Conservation (phyloP, 768 basidiomycete species). For the Coprinellus micaceus region DNA sequence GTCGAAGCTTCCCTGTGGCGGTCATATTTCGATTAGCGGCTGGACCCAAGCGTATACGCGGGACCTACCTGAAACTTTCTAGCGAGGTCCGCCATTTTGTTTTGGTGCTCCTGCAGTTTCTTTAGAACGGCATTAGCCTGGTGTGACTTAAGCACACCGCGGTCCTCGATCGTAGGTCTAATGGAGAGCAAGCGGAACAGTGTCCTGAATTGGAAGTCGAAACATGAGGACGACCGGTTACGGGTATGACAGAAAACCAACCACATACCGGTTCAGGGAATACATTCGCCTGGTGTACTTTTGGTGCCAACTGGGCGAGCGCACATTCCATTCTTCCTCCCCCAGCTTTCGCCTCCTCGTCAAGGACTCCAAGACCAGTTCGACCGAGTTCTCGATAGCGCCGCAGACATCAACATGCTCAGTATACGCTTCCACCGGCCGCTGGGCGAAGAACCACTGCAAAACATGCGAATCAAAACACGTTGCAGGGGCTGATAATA, state of each 20-base stretch:
- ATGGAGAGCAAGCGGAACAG: conserved; percentile 27
- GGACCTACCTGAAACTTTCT: conserved; percentile 30
- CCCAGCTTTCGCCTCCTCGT: conserved; percentile 23
- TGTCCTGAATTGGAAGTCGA: conserved; percentile 19
- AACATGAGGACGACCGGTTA: neutral
- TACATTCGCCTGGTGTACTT: conserved; percentile 29
- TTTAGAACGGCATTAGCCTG: conserved; percentile 25
- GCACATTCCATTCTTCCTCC: conserved; percentile 31
- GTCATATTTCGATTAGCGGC: neutral
- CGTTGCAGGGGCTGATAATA: neutral
- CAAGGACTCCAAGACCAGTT: conserved; percentile 21
- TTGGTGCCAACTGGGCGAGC: conserved; percentile 29
- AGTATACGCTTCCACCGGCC: conserved; percentile 19
- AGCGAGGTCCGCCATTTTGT: conserved; percentile 34
- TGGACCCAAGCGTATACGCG: neutral
- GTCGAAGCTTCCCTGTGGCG: conserved; percentile 28
- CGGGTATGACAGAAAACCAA: conserved; percentile 6
- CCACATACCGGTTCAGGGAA: conserved; percentile 32
- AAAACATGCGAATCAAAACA: neutral
- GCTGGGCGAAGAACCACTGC: conserved; percentile 25
- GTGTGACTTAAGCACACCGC: conserved; percentile 25
- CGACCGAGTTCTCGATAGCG: conserved; percentile 25
- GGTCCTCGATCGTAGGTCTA: conserved; percentile 23
- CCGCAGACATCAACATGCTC: conserved; percentile 28
- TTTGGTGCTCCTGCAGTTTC: conserved; percentile 38